Evolutionary conservation across 208 protist species (phyloP).

Genomic region (Tetramitus jugosus): DNA sequence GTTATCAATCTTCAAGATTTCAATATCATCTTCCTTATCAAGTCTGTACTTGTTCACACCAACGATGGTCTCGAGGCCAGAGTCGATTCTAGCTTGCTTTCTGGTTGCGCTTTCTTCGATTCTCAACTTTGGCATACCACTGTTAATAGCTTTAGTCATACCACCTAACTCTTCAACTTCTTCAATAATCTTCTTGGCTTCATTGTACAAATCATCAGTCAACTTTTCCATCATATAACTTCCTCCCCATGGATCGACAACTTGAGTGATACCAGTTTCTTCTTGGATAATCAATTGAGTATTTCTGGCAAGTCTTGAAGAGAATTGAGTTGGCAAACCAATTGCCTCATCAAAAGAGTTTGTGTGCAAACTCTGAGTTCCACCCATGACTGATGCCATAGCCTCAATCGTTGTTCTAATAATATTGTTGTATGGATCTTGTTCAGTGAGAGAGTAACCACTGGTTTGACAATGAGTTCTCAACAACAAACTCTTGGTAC

Average conservation of each 20-base stretch:
- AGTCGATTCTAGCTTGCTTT: slow-evolving; percentile 77
- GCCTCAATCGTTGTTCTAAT: slow-evolving; percentile 91
- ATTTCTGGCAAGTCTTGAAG: slow-evolving; percentile 81
- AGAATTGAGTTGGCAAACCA: slow-evolving; percentile 80
- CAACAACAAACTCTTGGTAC: slow-evolving; percentile 67
- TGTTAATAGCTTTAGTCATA: slow-evolving; percentile 66
- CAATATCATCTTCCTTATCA: slow-evolving; percentile 52
- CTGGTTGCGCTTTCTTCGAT: slow-evolving; percentile 85
- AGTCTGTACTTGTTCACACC: slow-evolving; percentile 84
- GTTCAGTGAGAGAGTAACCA: slow-evolving; percentile 89
- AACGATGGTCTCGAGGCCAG: slow-evolving; percentile 75
- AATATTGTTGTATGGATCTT: slow-evolving; percentile 90
- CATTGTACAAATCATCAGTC: slow-evolving; percentile 69
- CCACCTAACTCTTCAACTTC: slow-evolving; percentile 72
- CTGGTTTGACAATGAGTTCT: slow-evolving; percentile 91
- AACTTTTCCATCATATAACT: slow-evolving; percentile 88
- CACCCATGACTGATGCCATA: slow-evolving; percentile 86
- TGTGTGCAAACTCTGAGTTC: slow-evolving; percentile 80
- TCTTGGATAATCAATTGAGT: slow-evolving; percentile 89
- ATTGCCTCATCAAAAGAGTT: slow-evolving; percentile 90
- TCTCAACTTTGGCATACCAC: slow-evolving; percentile 83
- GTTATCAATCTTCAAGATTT: slow-evolving; percentile 82
- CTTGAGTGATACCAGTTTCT: slow-evolving; percentile 71
- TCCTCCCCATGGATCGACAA: slow-evolving; percentile 72
- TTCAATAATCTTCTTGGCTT: slow-evolving; percentile 67